phyloP scores from a whole-genome alignment of 495 filamentous ascomycete species.

The Penicillium bovifimosum region DNA sequence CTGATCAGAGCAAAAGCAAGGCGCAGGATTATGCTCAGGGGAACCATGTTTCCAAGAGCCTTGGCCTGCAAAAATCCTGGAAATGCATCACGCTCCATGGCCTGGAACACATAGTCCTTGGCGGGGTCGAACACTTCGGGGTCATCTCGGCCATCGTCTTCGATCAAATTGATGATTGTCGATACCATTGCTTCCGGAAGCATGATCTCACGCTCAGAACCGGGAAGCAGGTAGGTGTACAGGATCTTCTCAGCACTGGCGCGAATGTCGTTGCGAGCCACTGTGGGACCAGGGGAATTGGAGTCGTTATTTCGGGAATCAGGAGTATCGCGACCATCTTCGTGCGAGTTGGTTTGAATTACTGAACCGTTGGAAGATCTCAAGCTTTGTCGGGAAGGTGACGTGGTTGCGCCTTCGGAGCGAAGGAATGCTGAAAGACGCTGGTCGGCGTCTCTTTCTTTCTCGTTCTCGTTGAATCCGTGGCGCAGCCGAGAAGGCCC shows the following conservation, averaged over 20 bases:
- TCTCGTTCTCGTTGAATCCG: constrained; percentile 35
- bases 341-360: constrained; percentile 34
- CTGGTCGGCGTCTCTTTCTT: constrained; percentile 67
- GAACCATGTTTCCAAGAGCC: constrained; percentile 90
- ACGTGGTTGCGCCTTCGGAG: constrained; percentile 53
- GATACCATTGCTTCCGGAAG: constrained; percentile 80
- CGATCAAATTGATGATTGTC: constrained; percentile 74
- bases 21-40: constrained; percentile 74
- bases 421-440: constrained; percentile 86
- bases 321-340: constrained; percentile 60
- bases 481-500: constrained; percentile 36
- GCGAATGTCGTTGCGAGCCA: constrained; percentile 78
- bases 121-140: constrained; percentile 95
- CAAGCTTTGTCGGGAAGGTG: constrained; percentile 65
- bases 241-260: constrained; percentile 96
- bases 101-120: constrained; percentile 98
- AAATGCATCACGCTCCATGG: constrained; percentile 98
- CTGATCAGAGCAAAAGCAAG: constrained; percentile 79
- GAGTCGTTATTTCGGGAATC: constrained; percentile 49
- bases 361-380: constrained; percentile 41
- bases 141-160: constrained; percentile 85
- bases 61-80: constrained; percentile 93
- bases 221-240: constrained; percentile 88
- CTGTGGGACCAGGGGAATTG: constrained; percentile 76
- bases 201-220: constrained; percentile 90